These are phyloP conservation scores for Ophiosphaerella herpotricha DNA, from an alignment of 2,329 filamentous ascomycete genomes.

Conservation along the genomic window DNA sequence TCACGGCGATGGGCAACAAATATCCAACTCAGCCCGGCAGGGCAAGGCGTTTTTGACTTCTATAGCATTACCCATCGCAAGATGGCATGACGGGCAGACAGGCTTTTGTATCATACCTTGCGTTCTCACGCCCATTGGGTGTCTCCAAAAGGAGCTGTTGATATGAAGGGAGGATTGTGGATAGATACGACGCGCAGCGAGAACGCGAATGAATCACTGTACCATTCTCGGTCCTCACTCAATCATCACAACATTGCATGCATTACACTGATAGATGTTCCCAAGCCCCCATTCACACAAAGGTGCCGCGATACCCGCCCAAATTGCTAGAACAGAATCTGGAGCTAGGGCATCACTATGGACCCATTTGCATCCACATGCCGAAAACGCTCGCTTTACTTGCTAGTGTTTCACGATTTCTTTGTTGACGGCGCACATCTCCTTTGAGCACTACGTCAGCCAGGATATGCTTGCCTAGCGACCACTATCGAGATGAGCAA, in stretches of 20 bases:
- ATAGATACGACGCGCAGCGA: constrained; percentile 2
- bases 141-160: constrained; percentile 10
- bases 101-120: constrained; percentile 20
- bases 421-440: too few relatives aligned
- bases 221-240: neutral
- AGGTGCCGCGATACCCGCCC: neutral
- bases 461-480: too few relatives aligned
- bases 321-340: too few relatives aligned
- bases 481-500: too few relatives aligned
- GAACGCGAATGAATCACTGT: constrained; percentile 1
- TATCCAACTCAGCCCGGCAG: constrained; percentile 20
- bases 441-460: too few relatives aligned
- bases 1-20: constrained; percentile 14
- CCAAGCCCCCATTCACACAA: too few relatives aligned
- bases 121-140: constrained; percentile 11
- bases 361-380: neutral
- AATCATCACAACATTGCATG: too few relatives aligned
- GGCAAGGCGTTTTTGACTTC: constrained; percentile 22
- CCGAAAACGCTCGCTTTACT: neutral
- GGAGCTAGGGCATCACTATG: neutral
- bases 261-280: neutral
- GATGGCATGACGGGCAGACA: constrained; percentile 19
- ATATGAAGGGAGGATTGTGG: constrained; percentile 7
- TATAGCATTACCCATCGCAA: constrained; percentile 23
- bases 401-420: neutral